Base-by-base conservation (phyloP, 2,329 filamentous ascomycete species). In the Aspergillus ochraceus region DNA sequence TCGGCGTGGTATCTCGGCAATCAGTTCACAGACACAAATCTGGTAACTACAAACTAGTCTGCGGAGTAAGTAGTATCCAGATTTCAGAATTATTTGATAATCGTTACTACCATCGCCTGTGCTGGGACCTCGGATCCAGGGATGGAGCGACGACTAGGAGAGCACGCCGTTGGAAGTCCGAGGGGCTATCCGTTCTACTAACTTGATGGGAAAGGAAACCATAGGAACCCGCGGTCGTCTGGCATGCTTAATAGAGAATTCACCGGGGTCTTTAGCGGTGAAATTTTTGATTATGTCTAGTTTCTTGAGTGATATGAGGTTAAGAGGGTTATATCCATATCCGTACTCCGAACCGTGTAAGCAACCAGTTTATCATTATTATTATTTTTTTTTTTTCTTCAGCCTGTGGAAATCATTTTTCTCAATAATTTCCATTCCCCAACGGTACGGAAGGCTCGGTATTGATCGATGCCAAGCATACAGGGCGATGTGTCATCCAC, bases 131-230 rank as follows among this genome's bases (percentile, higher is more conserved):
- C 55, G 20, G 42, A 58, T 22, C 50, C 50, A 50, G 54, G 47
- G 54, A 45, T 56, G 54, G 47, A 51, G 26, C 24, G 20, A 52
- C 30, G 49, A 51, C 56, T 54, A 54, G 8, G 47, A 54, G 46
- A 20, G n/a, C 19, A 54, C 30, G 30, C 57, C 57, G 57, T 58
- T 58, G 52, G 46, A 54, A 50, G 39, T 51, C 57, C 52, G 57
- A 58, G 12, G 57, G 54, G 50, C 51, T 39, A 58, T 29, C 26
- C 24, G 24, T 24, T 24, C 24, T 24, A 24, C 24, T 26, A 26
- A 10, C 36, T 42, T 32, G 47, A 56, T 56, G 50, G 54, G 46
- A 49, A 19, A 45, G 14, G 9, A 47, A 11, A 24, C 54, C 54
- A 45, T 8, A 51, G 29, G 52, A 51, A 58, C 56, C 56, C 30